These are phyloP conservation scores for Ceratocystis harringtonii DNA, from an alignment of 2,329 filamentous ascomycete genomes.

Conservation along the genomic window DNA sequence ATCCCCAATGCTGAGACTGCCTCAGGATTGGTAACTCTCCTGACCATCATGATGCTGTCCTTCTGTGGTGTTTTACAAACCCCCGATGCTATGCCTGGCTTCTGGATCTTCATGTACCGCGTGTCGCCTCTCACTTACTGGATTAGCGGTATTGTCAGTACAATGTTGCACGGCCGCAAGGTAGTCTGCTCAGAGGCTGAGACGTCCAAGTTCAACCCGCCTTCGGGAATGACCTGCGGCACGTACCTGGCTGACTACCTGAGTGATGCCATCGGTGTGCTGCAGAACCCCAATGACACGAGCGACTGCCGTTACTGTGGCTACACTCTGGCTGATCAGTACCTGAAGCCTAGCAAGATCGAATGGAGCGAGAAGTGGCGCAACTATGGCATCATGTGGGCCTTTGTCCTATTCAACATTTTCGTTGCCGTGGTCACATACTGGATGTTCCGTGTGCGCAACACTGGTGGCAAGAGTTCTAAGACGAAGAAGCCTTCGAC, in stretches of 20 bases:
- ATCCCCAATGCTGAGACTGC: conserved; percentile 55
- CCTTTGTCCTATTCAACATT: conserved; percentile 50
- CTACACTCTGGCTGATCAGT: conserved; percentile 48
- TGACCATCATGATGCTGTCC: conserved; percentile 43
- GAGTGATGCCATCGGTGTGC: conserved; percentile 33
- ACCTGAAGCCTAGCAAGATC: conserved; percentile 32
- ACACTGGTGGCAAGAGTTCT: conserved; percentile 10
- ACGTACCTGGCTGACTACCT: conserved; percentile 48
- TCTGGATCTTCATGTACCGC: conserved; percentile 68
- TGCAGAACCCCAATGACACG: conserved; percentile 46
- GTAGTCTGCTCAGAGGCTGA: conserved; percentile 42
- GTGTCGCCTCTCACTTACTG: conserved; percentile 53
- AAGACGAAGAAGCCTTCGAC: conserved; percentile 2
- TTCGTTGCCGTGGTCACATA: conserved; percentile 43
- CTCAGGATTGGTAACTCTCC: conserved; percentile 44
- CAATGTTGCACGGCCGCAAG: conserved; percentile 41
- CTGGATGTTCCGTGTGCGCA: conserved; percentile 43
- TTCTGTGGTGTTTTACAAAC: conserved; percentile 52
- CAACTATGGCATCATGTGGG: conserved; percentile 57
- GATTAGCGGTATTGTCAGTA: conserved; percentile 52
- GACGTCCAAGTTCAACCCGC: conserved; percentile 48
- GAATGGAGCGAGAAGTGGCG: conserved; percentile 45
- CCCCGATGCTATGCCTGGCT: conserved; percentile 44
- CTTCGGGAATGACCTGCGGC: conserved; percentile 45
- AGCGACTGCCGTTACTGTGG: conserved; percentile 51